Evolutionary conservation across 2,329 filamentous ascomycete species (phyloP), one percentile per base, ranked within the genome.

Genomic region (Chrysoporthe puriensis): DNA sequence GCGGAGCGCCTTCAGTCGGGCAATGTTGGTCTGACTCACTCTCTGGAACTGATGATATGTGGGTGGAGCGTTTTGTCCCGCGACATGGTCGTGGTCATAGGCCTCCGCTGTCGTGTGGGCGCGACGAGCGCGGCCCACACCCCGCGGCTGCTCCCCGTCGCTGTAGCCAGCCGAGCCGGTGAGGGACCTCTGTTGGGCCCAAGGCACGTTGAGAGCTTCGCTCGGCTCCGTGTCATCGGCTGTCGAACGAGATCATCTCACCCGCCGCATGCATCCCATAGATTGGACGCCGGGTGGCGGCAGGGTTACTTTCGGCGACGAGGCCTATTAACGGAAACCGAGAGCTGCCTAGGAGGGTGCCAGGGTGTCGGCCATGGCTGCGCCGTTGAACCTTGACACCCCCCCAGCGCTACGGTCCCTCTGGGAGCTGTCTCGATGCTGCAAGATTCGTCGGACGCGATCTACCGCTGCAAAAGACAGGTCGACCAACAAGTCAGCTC

Each of bases 231-330:
- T 32, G 50, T 11, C 50, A 54, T 54, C 50, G 21, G 64, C 21
- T 14, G 50, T 54, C 21, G 50, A 32, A 26, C 50, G 50, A 26
- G 14, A 14, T 32, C 50, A 54, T 21, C 32, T 13, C 61, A 50
- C 18, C 56, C 26, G 56, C 62, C n/a, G 16, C 36, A 46, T n/a
- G 44, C 34, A 18, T 56, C 36, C 34, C 56, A 9, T 40, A 40
- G 5, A 40, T 40, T 40, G 36, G 36, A 40, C 36, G 5, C 36
- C 50, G 50, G 21, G 50, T 32, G 50, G 32, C 50, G 26, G 50
- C 21, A 32, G 50, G n/a, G 16, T 36, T 58, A 57, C 62, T 43
- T 57, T 67, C 42, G 67, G 64, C 62, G 67, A 69, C 57, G 48
- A 34, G 48, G 57, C 48, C 67, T 34, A 64, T 64, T 61, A 52